phyloP scores from a whole-genome alignment of 2,329 filamentous ascomycete species.

The Fusarium sp. region DNA sequence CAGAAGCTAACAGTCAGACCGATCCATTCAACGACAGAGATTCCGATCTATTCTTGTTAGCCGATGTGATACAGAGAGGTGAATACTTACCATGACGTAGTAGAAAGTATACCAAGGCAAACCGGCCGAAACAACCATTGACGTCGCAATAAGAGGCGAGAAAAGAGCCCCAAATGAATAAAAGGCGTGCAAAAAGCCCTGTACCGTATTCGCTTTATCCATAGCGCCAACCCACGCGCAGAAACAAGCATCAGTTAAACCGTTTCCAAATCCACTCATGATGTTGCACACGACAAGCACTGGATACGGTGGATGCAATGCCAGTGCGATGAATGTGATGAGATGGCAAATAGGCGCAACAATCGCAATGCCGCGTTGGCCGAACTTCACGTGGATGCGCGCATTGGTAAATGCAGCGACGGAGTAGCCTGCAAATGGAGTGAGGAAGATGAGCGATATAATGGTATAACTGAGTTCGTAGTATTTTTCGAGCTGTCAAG shows the following conservation, averaged over 20 bases:
- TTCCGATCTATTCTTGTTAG: slow-evolving; percentile 53
- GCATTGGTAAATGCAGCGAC: slow-evolving; percentile 72
- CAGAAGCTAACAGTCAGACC: slow-evolving; percentile 69
- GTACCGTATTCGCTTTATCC: slow-evolving; percentile 75
- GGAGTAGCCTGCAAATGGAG: slow-evolving; percentile 73
- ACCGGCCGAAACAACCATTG: slow-evolving; percentile 71
- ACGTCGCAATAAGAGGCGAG: slow-evolving; percentile 74
- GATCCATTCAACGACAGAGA: slow-evolving; percentile 68
- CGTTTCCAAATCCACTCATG: slow-evolving; percentile 76
- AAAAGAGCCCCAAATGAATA: slow-evolving; percentile 76
- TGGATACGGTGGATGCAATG: slow-evolving; percentile 74
- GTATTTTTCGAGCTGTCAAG: slow-evolving; percentile 68
- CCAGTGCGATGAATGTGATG: slow-evolving; percentile 70
- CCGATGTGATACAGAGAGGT: slow-evolving; percentile 14
- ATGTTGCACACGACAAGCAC: slow-evolving; percentile 73
- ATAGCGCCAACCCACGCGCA: slow-evolving; percentile 71
- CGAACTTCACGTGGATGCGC: slow-evolving; percentile 69
- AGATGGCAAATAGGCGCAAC: slow-evolving; percentile 73
- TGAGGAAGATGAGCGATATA: slow-evolving; percentile 74
- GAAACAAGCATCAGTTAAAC: slow-evolving; percentile 67
- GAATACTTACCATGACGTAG: slow-evolving; percentile 73
- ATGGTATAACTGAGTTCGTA: slow-evolving; percentile 71
- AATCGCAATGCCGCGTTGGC: slow-evolving; percentile 75
- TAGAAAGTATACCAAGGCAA: slow-evolving; percentile 78
- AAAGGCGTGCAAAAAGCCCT: slow-evolving; percentile 74